Conservation (phyloP, 1,139 yeast genomes). For the Pichia sp. region DNA sequence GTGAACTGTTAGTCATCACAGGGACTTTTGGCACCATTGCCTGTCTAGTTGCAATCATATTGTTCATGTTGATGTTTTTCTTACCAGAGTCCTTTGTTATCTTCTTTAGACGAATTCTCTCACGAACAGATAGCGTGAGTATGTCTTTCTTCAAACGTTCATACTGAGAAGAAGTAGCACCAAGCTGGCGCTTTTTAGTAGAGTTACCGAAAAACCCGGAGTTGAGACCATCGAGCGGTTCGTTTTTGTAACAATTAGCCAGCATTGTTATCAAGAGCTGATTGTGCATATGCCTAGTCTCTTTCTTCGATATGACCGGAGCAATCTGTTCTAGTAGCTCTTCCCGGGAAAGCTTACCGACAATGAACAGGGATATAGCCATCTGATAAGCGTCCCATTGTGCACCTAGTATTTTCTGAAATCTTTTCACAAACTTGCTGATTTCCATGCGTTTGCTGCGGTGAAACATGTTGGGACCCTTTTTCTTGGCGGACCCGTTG, state of each 20-base stretch:
- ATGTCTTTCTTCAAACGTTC: conserved; percentile 80
- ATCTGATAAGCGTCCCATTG: conserved; percentile 87
- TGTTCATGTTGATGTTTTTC: conserved; percentile 65
- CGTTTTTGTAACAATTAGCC: conserved; percentile 75
- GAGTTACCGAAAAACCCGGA: conserved; percentile 46
- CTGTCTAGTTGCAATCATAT: conserved; percentile 75
- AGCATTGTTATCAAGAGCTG: conserved; percentile 71
- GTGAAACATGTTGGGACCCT: neutral
- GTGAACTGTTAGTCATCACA: conserved; percentile 42
- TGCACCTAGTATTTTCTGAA: conserved; percentile 63
- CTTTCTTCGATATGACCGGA: conserved; percentile 44
- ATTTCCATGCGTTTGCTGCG: conserved; percentile 54
- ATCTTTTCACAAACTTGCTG: conserved; percentile 63
- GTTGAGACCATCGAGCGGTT: conserved; percentile 41
- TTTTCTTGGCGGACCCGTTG: neutral
- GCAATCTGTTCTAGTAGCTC: conserved; percentile 58
- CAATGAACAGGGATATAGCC: conserved; percentile 63
- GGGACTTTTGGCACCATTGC: conserved; percentile 86
- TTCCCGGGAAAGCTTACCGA: conserved; percentile 69
- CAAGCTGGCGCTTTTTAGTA: conserved; percentile 31
- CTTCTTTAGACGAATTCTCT: conserved; percentile 74
- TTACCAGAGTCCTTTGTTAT: conserved; percentile 80
- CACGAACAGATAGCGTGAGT: conserved; percentile 78
- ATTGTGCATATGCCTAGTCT: conserved; percentile 59
- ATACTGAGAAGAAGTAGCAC: conserved; percentile 53